Evolutionary conservation across 768 basidiomycete genomes (phyloP).

Genomic region (Scleroderma citrinum): DNA sequence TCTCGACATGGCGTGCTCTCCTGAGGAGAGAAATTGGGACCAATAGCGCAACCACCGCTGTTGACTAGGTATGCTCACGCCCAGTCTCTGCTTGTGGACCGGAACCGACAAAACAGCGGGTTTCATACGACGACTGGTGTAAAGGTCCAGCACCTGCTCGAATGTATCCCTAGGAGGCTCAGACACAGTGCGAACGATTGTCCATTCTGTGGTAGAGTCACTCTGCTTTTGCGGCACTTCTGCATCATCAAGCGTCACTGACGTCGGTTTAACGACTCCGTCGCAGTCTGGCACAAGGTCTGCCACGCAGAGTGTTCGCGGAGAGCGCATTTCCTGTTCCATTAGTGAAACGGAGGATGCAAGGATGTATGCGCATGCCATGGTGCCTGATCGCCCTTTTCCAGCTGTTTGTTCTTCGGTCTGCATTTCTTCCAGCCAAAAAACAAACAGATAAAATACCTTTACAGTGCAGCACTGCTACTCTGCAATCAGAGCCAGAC

Average conservation of each 20-base stretch:
- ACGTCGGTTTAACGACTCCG: constrained; percentile 8
- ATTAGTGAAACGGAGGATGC: constrained; percentile 44
- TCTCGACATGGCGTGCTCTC: constrained; percentile 36
- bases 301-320: constrained; percentile 22
- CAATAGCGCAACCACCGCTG: constrained; percentile 77
- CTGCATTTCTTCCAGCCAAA: constrained; percentile 2
- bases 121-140: constrained; percentile 69
- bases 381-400: constrained; percentile 81
- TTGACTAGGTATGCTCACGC: constrained; percentile 79
- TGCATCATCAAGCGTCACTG: background rate
- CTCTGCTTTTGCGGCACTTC: background rate
- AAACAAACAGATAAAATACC: constrained; percentile 34
- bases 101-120: constrained; percentile 14
- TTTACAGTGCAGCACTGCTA: constrained; percentile 86
- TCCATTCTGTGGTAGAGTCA: background rate
- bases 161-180: constrained; percentile 31
- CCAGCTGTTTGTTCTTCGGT: constrained; percentile 42
- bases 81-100: constrained; percentile 38
- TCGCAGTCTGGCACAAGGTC: constrained; percentile 12
- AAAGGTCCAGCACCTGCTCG: constrained; percentile 56
- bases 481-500: constrained; percentile 52
- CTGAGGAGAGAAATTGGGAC: constrained; percentile 55
- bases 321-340: constrained; percentile 23
- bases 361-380: constrained; percentile 79
- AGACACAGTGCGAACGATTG: constrained; percentile 6